Evolutionary conservation across 108 stramenopile species (phyloP).

Genomic region (Asterionellopsis glacialis): DNA sequence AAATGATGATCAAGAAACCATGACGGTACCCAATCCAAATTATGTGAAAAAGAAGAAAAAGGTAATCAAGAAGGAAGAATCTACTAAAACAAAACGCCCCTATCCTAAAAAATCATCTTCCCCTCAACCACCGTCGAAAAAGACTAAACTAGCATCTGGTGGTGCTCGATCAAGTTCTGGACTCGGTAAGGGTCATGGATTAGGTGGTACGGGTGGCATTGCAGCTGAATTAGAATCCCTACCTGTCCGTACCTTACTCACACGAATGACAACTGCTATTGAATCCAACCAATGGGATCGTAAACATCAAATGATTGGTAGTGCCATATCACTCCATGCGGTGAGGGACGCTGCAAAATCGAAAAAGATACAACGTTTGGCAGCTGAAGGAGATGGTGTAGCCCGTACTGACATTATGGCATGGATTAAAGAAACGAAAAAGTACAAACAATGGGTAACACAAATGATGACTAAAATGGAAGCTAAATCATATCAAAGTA

Average conservation of each 20-base stretch:
- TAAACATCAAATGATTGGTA: slow-evolving; percentile 42
- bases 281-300: slow-evolving; percentile 38
- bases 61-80: not conserved
- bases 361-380: slow-evolving; percentile 15
- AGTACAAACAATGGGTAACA: slow-evolving; percentile 34
- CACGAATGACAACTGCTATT: slow-evolving; percentile 31
- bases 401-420: slow-evolving; percentile 41
- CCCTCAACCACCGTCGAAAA: not conserved
- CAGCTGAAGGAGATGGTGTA: slow-evolving; percentile 26
- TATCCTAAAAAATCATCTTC: not conserved
- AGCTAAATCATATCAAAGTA: slow-evolving; percentile 35
- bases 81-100: slow-evolving; percentile 4
- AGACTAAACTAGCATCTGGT: no score
- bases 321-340: slow-evolving; percentile 31
- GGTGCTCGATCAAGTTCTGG: no score
- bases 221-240: slow-evolving; percentile 26
- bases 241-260: slow-evolving; percentile 22
- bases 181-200: no score
- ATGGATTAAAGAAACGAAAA: slow-evolving; percentile 38
- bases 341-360: slow-evolving; percentile 26
- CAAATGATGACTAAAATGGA: slow-evolving; percentile 54
- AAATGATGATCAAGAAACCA: not conserved
- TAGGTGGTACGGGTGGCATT: no score
- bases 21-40: not conserved
- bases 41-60: not conserved